Conservation (phyloP, 1,139 yeast genomes). For the Diutina rugosa region DNA sequence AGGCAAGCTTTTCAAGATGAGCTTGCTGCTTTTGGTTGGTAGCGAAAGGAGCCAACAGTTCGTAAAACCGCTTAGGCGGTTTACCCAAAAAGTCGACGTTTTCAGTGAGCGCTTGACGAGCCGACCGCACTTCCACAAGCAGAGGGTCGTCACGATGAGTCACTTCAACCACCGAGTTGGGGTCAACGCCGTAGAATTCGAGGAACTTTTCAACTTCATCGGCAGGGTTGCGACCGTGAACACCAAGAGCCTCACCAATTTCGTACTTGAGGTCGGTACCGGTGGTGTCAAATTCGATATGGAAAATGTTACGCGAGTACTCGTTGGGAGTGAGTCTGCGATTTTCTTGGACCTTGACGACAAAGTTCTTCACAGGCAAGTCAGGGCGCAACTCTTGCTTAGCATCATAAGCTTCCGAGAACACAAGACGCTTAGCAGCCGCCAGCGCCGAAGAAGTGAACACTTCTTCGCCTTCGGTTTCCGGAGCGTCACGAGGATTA, state of each 20-base stretch:
- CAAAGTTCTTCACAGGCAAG: conserved; percentile 70
- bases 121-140: conserved; percentile 60
- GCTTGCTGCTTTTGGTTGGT: conserved; percentile 55
- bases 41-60: conserved; percentile 64
- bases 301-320: conserved; percentile 92
- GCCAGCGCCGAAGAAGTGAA: conserved; percentile 30
- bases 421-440: conserved; percentile 59
- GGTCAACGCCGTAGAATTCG: conserved; percentile 55
- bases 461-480: conserved; percentile 19
- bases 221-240: conserved; percentile 77
- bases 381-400: conserved; percentile 69
- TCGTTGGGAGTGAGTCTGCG: conserved; percentile 85
- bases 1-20: conserved; percentile 47
- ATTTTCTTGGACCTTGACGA: conserved; percentile 85
- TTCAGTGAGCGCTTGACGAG: conserved; percentile 68
- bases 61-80: conserved; percentile 92
- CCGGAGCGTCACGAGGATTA: conserved; percentile 38
- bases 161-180: conserved; percentile 54
- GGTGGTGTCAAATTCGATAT: conserved; percentile 82
- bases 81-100: conserved; percentile 85
- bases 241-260: conserved; percentile 94
- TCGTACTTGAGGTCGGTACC: conserved; percentile 88
- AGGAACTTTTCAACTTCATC: conserved; percentile 59
- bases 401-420: conserved; percentile 66
- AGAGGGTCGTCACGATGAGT: conserved; percentile 56